A percentile compares a stretch with the other conserved stretches of the same genome.
These are phyloP conservation scores for Exophiala calicioides DNA, from an alignment of 2,329 filamentous ascomycete genomes.

Conservation along the genomic window DNA sequence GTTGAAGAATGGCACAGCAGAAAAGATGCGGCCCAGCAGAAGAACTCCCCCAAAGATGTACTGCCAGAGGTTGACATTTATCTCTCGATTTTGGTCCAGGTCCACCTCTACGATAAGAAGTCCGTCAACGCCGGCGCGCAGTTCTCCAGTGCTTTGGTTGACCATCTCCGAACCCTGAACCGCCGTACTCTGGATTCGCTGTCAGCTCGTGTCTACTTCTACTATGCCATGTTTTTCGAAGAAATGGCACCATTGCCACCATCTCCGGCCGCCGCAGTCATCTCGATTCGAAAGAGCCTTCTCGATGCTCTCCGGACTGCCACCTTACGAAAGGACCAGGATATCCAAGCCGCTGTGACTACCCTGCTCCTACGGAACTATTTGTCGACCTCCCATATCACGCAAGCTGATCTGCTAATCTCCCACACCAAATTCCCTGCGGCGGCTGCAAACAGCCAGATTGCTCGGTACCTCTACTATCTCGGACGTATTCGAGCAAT, in stretches of 20 bases:
- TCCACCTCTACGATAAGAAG: slow-evolving; percentile 84
- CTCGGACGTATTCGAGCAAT: slow-evolving; percentile 94
- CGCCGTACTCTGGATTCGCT: slow-evolving; percentile 91
- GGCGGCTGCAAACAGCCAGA: slow-evolving; percentile 95
- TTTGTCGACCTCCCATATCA: slow-evolving; percentile 91
- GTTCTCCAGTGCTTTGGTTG: slow-evolving; percentile 81
- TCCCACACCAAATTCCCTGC: slow-evolving; percentile 94
- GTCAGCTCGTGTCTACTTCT: slow-evolving; percentile 95
- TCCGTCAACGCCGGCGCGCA: slow-evolving; percentile 75
- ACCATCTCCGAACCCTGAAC: slow-evolving; percentile 85
- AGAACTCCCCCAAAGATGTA: slow-evolving; percentile 67
- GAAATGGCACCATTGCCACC: slow-evolving; percentile 83
- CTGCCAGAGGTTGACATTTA: slow-evolving; percentile 88
- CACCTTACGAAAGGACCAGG: slow-evolving; percentile 93
- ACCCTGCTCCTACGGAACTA: slow-evolving; percentile 95
- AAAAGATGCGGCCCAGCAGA: slow-evolving; percentile 68
- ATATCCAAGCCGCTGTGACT: slow-evolving; percentile 95
- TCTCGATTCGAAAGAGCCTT: slow-evolving; percentile 80
- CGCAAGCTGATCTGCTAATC: slow-evolving; percentile 91
- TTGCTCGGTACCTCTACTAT: slow-evolving; percentile 96
- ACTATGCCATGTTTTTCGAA: slow-evolving; percentile 94
- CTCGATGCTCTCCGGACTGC: slow-evolving; percentile 88
- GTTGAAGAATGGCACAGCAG: slow-evolving; percentile 64
- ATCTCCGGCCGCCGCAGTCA: slow-evolving; percentile 82
- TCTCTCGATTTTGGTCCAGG: slow-evolving; percentile 81